Evolutionary conservation across 345 rosid genomes (phyloP), one percentile per base, ranked within the genome.

Genomic region (Aurinia saxatilis): DNA sequence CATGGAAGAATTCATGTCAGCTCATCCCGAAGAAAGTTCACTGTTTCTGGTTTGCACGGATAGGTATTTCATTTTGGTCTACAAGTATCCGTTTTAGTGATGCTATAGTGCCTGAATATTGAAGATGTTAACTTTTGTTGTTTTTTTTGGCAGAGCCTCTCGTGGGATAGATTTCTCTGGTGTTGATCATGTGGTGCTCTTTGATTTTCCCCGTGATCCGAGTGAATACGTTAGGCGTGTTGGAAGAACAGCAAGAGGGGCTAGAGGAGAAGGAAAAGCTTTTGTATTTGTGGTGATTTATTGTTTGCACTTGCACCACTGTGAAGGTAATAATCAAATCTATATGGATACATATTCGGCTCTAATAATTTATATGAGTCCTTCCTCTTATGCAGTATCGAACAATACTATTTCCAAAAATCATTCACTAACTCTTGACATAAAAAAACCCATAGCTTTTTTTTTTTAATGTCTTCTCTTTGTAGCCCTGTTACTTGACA

Each of bases 231-330:
- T 92, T 8, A 87, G 91, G 2, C 89, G 95, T 46, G 96, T 92
- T 35, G 96, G 98, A 77, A 84, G 96, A 76, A 89, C 95, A 23
- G 98, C 98, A 6, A 81, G 98, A 78, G 98, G 96, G 5, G 95
- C 90, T 1, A 79, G 82, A 67, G 93, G 98, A 70, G 81, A 54
- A 65, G 96, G 98, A 36, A 92, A 82, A 63, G 95, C 98, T 15
- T 89, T 85, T 67, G 73, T 87, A 49, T 84, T 89, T 75, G 96
- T 80, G 23, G 91, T 92, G 14, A n/a, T n/a, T n/a, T n/a, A n/a
- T n/a, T n/a, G n/a, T n/a, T n/a, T n/a, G n/a, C n/a, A n/a, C n/a
- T n/a, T n/a, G n/a, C n/a, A n/a, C n/a, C n/a, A n/a, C n/a, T n/a
- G n/a, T n/a, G n/a, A n/a, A n/a, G n/a, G n/a, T n/a, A n/a, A n/a